Evolutionary conservation across 1,284 basidiomycete species (phyloP), one percentile per base, ranked within the genome.

Genomic region (Sporisorium reilianum): DNA sequence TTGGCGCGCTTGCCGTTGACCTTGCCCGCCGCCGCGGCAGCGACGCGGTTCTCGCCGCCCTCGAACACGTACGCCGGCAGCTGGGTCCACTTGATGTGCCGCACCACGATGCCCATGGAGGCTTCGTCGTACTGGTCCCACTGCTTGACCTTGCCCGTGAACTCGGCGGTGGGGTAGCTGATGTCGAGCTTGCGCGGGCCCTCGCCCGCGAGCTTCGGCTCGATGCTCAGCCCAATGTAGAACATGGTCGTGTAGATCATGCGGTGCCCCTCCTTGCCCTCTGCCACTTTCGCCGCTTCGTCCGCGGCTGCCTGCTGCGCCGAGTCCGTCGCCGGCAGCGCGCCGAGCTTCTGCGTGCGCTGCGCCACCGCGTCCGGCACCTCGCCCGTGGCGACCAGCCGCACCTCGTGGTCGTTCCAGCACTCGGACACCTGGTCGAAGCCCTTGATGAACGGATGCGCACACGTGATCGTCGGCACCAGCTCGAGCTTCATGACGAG

Each of bases 401-500:
- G 68, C 42, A 80, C 81, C 55, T 86, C 85, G 69, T 95, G 92
- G 65, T 94, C 92, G 62, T 90, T 90, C 48, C 92, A 80, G 85
- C 95, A 97, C 84, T 93, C 90, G 40, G 90, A 91, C 16, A 91
- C 88, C 87, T 93, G 92, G 75, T 95, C 93, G 84, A 97, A 95
- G 30, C 95, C 94, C 85, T 94, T 95, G 85, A 94, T 90, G 86
- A 93, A 97, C 20, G 97, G 97, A 87, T 99, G 97, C 28, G 95
- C 96, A 63, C 95, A 88, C 60, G 91, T 90, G 79, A 99, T 88
- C 57, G 93, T 91, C 67, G 97, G 95, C 75, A 96, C 93, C 81
- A 92, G 92, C 88, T 99, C 97, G 59, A 99, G 90, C 86, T 97
- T 97, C 91, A 96, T 95, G 54, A 99, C 94, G 23, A 99, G 89